These are phyloP conservation scores for Botryococcus braunii DNA, from an alignment of 163 green algal species.

Conservation along the genomic window DNA sequence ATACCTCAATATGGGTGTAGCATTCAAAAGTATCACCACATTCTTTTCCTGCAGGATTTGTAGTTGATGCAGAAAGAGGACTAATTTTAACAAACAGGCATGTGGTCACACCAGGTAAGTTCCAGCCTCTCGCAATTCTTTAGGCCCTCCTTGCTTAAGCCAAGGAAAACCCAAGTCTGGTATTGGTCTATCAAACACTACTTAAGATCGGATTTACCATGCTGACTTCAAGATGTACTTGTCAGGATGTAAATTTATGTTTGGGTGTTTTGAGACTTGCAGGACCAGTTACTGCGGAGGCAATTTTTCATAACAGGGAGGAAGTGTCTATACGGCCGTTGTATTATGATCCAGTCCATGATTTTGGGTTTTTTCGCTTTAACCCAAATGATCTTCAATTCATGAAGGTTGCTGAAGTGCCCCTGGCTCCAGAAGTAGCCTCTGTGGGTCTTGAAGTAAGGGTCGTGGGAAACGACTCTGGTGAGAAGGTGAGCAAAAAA, in stretches of 20 bases:
- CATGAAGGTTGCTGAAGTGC: constrained; percentile 62
- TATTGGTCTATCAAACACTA: not conserved
- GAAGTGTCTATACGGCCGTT: constrained; percentile 71
- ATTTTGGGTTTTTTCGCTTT: constrained; percentile 91
- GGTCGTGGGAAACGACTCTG: constrained; percentile 86
- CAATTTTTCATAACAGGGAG: constrained; percentile 88
- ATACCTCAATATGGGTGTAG: constrained; percentile 59
- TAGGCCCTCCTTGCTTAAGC: not conserved
- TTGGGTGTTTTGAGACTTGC: not conserved
- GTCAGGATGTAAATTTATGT: not conserved
- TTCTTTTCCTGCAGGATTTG: constrained; percentile 66
- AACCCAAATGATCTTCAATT: constrained; percentile 75
- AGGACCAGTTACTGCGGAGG: constrained; percentile 81
- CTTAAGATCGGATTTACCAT: not conserved
- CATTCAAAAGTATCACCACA: constrained; percentile 71
- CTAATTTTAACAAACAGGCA: constrained; percentile 90
- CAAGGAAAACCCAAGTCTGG: not conserved
- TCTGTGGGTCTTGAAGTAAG: constrained; percentile 46
- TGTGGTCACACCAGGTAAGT: constrained; percentile 72
- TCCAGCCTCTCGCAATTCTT: not conserved
- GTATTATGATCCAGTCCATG: constrained; percentile 86
- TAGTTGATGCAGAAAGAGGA: constrained; percentile 63
- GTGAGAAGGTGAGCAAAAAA: constrained; percentile 62
- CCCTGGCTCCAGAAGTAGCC: constrained; percentile 59
- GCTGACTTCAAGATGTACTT: not conserved